Base-by-base conservation (phyloP, 1,139 yeast genomes). In the Zygosaccharomyces sapae region DNA sequence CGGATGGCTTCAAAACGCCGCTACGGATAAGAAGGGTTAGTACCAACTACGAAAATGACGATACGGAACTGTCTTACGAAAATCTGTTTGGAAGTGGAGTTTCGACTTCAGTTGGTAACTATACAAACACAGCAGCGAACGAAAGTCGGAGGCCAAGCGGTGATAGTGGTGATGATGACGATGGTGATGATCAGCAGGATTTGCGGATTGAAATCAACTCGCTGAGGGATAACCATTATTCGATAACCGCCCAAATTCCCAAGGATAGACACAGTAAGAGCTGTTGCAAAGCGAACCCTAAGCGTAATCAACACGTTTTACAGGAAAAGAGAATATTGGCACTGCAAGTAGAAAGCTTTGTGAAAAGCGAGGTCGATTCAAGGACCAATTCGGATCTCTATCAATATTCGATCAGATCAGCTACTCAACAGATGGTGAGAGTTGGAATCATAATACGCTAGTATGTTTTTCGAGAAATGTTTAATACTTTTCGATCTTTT, bases 341-440 rank as follows among this genome's bases (percentile, higher is more conserved):
- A 24, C 24, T 18, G 16, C 47, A 41, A 33, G 25, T 48, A 7
- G 49, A 48, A 25, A 29, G 20, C 4, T 43, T 33, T n/a, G 18
- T 48, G 5, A 45, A 43, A 33, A 35, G 39, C 4, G 44, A 47
- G 25, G 46, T 44, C 10, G 50, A 47, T 12, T 31, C n/a, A 43
- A 37, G 3, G 22, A 25, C 5, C 43, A 43, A 9, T 35, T 48
- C 3, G 56, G 53, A 3, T 35, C 45, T 7, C 44, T 55, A 16
- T 38, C 48, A 7, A 46, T 52, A 41, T 50, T 55, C 29, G 58
- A 50, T 29, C 45, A 35, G 9, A 43, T 55, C 8, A 44, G 44
- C 16, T 61, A 53, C 43, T 61, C 66, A 3, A 49, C 54, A 2
- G 61, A 62, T 43, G 64, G 60, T 16, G 63, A 59, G 19, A 45